A percentile compares a stretch with the other conserved stretches of the same genome.
These are phyloP conservation scores for Psilocybe subaeruginosa DNA, from an alignment of 768 basidiomycete species.

Conservation along the genomic window DNA sequence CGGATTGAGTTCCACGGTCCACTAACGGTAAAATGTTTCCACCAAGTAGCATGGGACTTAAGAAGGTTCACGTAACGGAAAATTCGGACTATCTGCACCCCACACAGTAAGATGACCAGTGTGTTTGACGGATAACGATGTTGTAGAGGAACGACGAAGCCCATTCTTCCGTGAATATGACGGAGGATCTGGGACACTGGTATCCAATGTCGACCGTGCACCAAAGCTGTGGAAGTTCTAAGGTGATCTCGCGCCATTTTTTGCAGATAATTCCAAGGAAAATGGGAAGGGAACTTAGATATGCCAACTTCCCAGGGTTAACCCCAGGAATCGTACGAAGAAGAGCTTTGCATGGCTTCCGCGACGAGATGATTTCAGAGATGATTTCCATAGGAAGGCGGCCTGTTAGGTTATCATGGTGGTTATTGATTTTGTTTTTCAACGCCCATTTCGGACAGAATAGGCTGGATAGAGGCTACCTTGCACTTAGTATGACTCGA, in stretches of 20 bases:
- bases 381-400: background rate
- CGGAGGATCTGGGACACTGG: background rate
- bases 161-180: background rate
- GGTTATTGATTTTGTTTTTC: background rate
- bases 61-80: background rate
- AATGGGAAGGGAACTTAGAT: background rate
- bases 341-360: background rate
- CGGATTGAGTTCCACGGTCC: background rate
- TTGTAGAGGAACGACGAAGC: background rate
- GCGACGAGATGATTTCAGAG: background rate
- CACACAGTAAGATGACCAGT: no score
- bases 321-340: background rate
- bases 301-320: background rate
- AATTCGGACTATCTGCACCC: no score
- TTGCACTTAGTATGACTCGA: no score
- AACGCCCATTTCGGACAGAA: background rate
- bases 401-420: background rate
- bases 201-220: background rate
- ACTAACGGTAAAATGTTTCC: background rate
- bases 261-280: background rate
- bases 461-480: no score
- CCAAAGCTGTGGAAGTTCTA: background rate
- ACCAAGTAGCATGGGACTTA: background rate
- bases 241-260: background rate
- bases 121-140: no score